Evolutionary conservation across 768 basidiomycete genomes (phyloP).

Genomic region (Phlegmacium glaucopus): DNA sequence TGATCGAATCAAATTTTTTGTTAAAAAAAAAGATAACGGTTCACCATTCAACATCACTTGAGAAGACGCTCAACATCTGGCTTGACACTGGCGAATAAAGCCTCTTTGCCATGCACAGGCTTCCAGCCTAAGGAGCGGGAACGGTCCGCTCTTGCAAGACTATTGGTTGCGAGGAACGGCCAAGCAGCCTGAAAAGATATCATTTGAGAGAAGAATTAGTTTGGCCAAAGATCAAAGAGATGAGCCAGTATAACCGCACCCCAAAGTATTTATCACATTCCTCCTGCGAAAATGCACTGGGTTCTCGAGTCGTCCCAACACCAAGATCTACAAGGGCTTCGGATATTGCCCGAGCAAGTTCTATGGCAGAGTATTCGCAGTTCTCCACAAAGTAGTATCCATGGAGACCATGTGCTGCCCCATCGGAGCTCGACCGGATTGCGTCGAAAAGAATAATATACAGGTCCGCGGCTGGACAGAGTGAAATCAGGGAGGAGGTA

Average conservation of each 20-base stretch:
- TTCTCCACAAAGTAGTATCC: slow-evolving; percentile 25
- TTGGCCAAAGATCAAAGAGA: neutral
- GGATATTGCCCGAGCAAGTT: slow-evolving; percentile 12
- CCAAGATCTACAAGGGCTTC: slow-evolving; percentile 16
- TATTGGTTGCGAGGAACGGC: slow-evolving; percentile 18
- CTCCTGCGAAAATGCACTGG: slow-evolving; percentile 16
- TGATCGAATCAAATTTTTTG: too few species aligned
- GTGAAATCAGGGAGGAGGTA: neutral
- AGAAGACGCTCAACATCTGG: slow-evolving; percentile 11
- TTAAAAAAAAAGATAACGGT: too few species aligned
- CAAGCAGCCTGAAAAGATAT: slow-evolving; percentile 8
- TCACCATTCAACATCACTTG: neutral
- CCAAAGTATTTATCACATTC: slow-evolving; percentile 15
- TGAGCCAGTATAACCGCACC: slow-evolving; percentile 6
- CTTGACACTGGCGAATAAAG: slow-evolving; percentile 15
- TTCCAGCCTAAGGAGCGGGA: slow-evolving; percentile 23
- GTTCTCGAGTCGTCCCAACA: slow-evolving; percentile 7
- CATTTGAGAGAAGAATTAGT: neutral
- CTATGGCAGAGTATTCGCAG: slow-evolving; percentile 12
- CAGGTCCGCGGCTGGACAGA: slow-evolving; percentile 16
- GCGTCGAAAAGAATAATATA: slow-evolving; percentile 18
- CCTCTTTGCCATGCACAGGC: slow-evolving; percentile 16
- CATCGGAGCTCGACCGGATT: slow-evolving; percentile 7
- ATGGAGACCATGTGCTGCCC: slow-evolving; percentile 14
- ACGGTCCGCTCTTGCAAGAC: slow-evolving; percentile 15